Percentiles rank a stretch among this genome's conserved stretches.
Evolutionary conservation across 2,329 filamentous ascomycete genomes (phyloP).

Genomic region (Diaporthe ampelina): DNA sequence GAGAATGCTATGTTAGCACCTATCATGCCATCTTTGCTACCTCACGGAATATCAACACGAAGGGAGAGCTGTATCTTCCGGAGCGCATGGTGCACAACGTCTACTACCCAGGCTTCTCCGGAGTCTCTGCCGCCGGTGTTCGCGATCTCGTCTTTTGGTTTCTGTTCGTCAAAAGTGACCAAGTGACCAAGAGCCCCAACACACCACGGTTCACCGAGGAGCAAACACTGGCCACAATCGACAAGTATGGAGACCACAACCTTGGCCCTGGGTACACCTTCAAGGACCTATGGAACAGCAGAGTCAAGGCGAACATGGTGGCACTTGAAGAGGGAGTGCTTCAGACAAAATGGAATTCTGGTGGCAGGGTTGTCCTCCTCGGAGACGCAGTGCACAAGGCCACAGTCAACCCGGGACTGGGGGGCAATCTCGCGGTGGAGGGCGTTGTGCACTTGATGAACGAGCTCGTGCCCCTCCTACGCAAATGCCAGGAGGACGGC

Average conservation of each 20-base stretch:
- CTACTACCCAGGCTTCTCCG: conserved; percentile 39
- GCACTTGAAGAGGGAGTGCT: conserved; percentile 43
- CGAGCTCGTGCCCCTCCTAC: conserved; percentile 43
- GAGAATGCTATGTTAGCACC: conserved; percentile 4
- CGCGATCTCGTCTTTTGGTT: conserved; percentile 39
- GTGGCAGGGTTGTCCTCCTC: conserved; percentile 41
- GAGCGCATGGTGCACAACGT: conserved; percentile 36
- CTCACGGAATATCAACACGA: conserved; percentile 21
- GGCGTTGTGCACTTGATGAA: conserved; percentile 41
- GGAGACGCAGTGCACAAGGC: conserved; percentile 42
- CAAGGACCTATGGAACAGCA: conserved; percentile 42
- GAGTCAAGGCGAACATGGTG: conserved; percentile 40
- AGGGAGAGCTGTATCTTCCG: conserved; percentile 11
- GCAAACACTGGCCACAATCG: conserved; percentile 39
- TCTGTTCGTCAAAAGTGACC: conserved; percentile 38
- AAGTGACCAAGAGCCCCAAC: conserved; percentile 34
- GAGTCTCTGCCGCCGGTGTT: conserved; percentile 25
- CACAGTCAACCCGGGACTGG: conserved; percentile 44
- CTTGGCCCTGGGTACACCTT: conserved; percentile 45
- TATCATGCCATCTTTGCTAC: conserved; percentile 39
- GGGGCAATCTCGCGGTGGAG: conserved; percentile 43
- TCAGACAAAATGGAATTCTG: conserved; percentile 40
- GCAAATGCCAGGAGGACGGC: conserved; percentile 8
- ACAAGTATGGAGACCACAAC: conserved; percentile 36
- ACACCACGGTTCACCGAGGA: conserved; percentile 38